Evolutionary conservation across 768 basidiomycete genomes (phyloP), one percentile per base, ranked within the genome.

Genomic region (Pleurotus citrinopileatus): DNA sequence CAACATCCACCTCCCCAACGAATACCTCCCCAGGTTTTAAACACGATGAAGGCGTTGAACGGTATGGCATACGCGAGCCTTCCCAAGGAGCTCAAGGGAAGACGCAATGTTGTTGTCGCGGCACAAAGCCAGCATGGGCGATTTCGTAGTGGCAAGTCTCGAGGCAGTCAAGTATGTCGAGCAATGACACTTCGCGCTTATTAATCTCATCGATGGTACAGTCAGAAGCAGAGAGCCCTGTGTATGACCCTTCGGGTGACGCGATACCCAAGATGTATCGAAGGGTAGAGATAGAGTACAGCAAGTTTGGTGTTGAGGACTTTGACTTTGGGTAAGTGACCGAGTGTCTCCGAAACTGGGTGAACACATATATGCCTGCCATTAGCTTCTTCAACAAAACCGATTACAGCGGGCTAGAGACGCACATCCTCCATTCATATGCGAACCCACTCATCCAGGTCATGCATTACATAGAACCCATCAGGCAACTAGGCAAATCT

Each of bases 311-410:
- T 3, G 92, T 98, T 15, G 96, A 98, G 65, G 96, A 99, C 69
- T 99, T 99, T 63, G 97, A 99, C 69, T 99, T 99, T 63, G 96
- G 81, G 94, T 93, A 65, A 53, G 79, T 67, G 28, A 15, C n/a
- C n/a, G n/a, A n/a, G n/a, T n/a, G n/a, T n/a, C n/a, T n/a, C n/a
- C n/a, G n/a, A n/a, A n/a, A n/a, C n/a, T n/a, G n/a, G n/a, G n/a
- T n/a, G n/a, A n/a, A n/a, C n/a, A n/a, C n/a, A n/a, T n/a, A n/a
- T n/a, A n/a, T n/a, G n/a, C n/a, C n/a, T n/a, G n/a, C n/a, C n/a
- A n/a, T n/a, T n/a, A 95, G 94, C 2, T 98, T 92, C 67, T 98
- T 94, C 72, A 99, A 99, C 69, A 86, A 84, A 65, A 98, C 97
- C 0, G 67, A 80, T 17, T 93, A 81, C 62, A 95, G 93, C 52